Base-by-base conservation (phyloP, 2,329 filamentous ascomycete genomes). In the Zasmidium cellare region DNA sequence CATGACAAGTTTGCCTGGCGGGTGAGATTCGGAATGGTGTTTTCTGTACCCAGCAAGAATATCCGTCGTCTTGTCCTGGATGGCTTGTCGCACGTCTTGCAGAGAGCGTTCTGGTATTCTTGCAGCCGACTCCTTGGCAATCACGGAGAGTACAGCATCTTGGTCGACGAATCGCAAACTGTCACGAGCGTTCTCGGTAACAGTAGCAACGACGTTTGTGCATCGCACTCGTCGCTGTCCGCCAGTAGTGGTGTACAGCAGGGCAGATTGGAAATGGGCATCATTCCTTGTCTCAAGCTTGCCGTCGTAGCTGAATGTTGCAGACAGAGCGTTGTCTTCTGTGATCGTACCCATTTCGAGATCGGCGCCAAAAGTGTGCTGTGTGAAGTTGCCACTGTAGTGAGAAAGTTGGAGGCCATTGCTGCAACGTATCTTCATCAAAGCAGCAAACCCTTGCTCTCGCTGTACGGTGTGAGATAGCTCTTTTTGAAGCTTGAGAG, bases 391-490 rank as follows among this genome's bases (percentile, higher is more conserved):
- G 65, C 94, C 94, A 69, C 96, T 91, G 71, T 99, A 99, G n/a
- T 86, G 85, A 16, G 91, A 87, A 16, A 99, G 89, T 72, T 99
- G 94, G 53, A 99, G 81, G 18, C 94, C 94, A 68, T 96, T 99
- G 18, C 92, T 97, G 78, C 94, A 99, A 61, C 94, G 89, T 57
- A 99, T 93, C 80, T 99, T 99, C 91, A 99, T 96, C 67, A 99
- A 80, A 19, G 92, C 92, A 75, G 97, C 93, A 78, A 91, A 97
- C 20, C 94, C 94, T 48, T 93, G 96, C 74, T 97, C 92, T 62
- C 94, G 84, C 2, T 87, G 92, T 25, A 97, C 86, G 0, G 90
- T 87, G 70, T 97, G 93, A 65, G 87, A 85, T 63, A 99, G 86
- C 77, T 99, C 94, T 49, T 88, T 84, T 2, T 88, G 88, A 41